Evolutionary conservation across 805 yeast species (phyloP).

Genomic region (Monosporozyma siamensis): DNA sequence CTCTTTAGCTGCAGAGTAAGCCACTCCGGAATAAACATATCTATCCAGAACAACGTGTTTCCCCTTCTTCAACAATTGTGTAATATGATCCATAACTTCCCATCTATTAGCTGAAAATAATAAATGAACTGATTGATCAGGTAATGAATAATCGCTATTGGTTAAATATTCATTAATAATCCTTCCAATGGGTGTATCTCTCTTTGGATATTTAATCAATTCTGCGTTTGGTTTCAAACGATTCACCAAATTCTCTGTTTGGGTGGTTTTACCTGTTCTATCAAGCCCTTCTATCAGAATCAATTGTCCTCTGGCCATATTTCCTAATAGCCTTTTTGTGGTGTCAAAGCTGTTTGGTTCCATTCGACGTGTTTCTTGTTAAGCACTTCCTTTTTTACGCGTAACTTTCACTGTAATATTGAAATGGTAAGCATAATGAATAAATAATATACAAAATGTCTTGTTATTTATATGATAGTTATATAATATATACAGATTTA

Average conservation of each 20-base stretch:
- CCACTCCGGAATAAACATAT: conserved; percentile 87
- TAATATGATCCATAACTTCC: conserved; percentile 57
- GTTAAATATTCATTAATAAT: conserved; percentile 67
- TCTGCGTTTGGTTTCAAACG: conserved; percentile 30
- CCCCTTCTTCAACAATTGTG: conserved; percentile 40
- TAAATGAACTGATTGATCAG: conserved; percentile 78
- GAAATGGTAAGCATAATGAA: no score
- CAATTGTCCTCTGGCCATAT: conserved; percentile 50
- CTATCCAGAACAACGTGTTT: conserved; percentile 65
- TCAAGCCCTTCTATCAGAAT: conserved; percentile 89
- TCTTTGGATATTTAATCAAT: conserved; percentile 75
- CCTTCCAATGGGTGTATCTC: conserved; percentile 73
- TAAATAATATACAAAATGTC: neutral
- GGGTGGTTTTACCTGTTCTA: conserved; percentile 91
- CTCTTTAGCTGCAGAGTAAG: conserved; percentile 77
- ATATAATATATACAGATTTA: conserved; percentile 1
- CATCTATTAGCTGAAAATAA: conserved; percentile 90
- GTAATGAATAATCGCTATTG: conserved; percentile 38
- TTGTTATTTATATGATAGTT: conserved; percentile 1
- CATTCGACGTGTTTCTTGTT: no score
- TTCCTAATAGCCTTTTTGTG: no score
- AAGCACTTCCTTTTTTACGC: no score
- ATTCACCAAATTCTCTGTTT: conserved; percentile 38
- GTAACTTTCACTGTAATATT: no score
- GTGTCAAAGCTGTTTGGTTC: no score